Evolutionary conservation across 75 land plant species (phyloP), one percentile per base, ranked within the genome.

Genomic region (Cupressus sempervirens): DNA sequence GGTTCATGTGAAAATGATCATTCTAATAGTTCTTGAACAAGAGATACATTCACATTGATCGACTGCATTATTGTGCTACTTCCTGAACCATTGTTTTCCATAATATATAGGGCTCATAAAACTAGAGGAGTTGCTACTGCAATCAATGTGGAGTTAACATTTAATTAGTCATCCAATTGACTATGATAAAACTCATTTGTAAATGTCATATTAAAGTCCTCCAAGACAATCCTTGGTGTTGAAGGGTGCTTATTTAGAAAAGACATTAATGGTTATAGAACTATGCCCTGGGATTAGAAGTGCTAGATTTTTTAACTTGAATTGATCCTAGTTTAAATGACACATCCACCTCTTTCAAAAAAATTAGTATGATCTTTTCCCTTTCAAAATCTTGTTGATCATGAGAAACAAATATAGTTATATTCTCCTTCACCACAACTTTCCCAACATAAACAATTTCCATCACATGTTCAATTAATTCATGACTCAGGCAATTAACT

Each of bases 231-330:
- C 30, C 99, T 98, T 88, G 95, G 83, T 45, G 83, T 89, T 62
- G 76, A 85, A 18, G 91, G 45, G 79, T 91, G 91, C 96, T 94
- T 94, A 82, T 86, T 93, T 40, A 98, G 81, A 85, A 98, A 94
- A 46, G 96, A 45, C 97, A 98, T 95, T 81, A 98, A 85, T 30
- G 99, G 94, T 52, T 98, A 98, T 75, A 98, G 99, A 56, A 98
- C 98, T 58, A 98, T 84, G 48, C 99, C n/a, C n/a, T 98, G 82
- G 99, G 99, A 88, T 98, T 98, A 70, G 92, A 84, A 38, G 72
- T 43, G 87, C 81, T 91, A 41, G 99, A 95, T 13, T 46, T 72
- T 83, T 89, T 86, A 43, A 98, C 83, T 43, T 81, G 54, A 46
- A 92, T 74, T 35, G 53, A 50, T 32, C 88, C 88, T 35, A 90